phyloP scores from a whole-genome alignment of 2,329 filamentous ascomycete species.

The Cordyceps sp. region DNA sequence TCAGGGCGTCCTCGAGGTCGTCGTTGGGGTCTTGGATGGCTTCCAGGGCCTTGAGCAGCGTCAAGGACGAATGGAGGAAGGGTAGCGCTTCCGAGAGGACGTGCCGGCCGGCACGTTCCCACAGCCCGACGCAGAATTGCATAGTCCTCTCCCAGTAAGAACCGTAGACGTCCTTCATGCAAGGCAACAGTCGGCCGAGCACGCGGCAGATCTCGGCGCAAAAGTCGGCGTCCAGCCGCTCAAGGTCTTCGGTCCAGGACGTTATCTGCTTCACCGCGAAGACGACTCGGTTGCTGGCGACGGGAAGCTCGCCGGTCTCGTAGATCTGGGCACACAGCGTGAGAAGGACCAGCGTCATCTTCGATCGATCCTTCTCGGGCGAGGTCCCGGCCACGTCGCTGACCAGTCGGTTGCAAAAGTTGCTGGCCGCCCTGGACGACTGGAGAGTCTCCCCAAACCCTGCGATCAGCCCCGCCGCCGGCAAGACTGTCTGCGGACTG shows the following conservation, averaged over 20 bases:
- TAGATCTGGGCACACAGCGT: constrained; percentile 36
- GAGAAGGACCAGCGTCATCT: constrained; percentile 34
- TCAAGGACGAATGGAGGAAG: constrained; percentile 55
- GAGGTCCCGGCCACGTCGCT: constrained; percentile 40
- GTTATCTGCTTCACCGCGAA: constrained; percentile 71
- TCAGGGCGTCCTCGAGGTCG: constrained; percentile 62
- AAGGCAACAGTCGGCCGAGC: constrained; percentile 48
- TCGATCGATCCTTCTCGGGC: constrained; percentile 23
- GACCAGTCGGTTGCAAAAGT: constrained; percentile 41
- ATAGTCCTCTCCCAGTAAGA: constrained; percentile 64
- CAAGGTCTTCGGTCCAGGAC: constrained; percentile 44
- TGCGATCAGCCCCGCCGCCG: constrained; percentile 30
- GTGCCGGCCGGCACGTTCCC: constrained; percentile 29
- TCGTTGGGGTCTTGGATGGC: constrained; percentile 62
- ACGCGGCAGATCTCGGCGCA: constrained; percentile 36
- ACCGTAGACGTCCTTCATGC: constrained; percentile 70
- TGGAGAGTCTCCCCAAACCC: constrained; percentile 34
- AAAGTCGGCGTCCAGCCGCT: constrained; percentile 25
- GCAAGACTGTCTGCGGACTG: constrained; percentile 26
- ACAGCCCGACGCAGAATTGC: constrained; percentile 39
- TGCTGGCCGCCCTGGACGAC: constrained; percentile 30
- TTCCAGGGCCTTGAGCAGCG: constrained; percentile 48
- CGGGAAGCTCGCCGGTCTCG: constrained; percentile 32
- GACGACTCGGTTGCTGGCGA: constrained; percentile 53
- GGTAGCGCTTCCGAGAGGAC: constrained; percentile 34